Evolutionary conservation across 305 asterid genomes (phyloP), one percentile per base, ranked within the genome.

Genomic region (Coffea humblotiana): DNA sequence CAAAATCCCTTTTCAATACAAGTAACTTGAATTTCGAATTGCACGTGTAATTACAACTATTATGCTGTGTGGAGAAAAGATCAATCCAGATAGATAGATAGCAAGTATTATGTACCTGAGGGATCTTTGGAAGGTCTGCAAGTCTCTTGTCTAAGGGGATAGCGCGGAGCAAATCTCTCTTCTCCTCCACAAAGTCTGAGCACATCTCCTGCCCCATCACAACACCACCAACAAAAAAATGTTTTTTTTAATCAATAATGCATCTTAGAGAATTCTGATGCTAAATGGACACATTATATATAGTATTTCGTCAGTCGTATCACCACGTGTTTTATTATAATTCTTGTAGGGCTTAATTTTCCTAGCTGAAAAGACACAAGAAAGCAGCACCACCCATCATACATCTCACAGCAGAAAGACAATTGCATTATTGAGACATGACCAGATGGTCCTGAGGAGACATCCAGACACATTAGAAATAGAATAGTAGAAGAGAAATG

Each of bases 111-210:
- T 70, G 48, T 79, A 92, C 96, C 97, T 93, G 98, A 82, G 87
- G 72, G 66, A 94, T 91, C 77, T 76, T 88, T 43, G 97, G 93
- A 32, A 92, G 87, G 58, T 90, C 90, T 21, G 92, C 84, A 67
- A 92, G 84, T 49, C 80, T 91, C 77, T 92, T 83, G 79, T 84
- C 90, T 75, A 67, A 85, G 0, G 88, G 75, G 19, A 92, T 80
- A 63, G 92, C 88, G 12, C 86, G 88, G 78, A 92, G 88, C 79
- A 92, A 49, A 78, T 89, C 97, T 83, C 81, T 88, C 88, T 86
- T 90, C 87, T 92, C 95, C 76, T 91, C 89, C 9, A 89, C 82
- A 75, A 85, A 78, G 32, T 89, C 79, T 21, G 66, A 13, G 77
- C 92, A 88, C 92, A 90, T 88, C 80, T 89, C 94, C 97, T 92